Evolutionary conservation across 2,329 filamentous ascomycete genomes (phyloP), one percentile per base, ranked within the genome.

Genomic region (Eutypa lata): DNA sequence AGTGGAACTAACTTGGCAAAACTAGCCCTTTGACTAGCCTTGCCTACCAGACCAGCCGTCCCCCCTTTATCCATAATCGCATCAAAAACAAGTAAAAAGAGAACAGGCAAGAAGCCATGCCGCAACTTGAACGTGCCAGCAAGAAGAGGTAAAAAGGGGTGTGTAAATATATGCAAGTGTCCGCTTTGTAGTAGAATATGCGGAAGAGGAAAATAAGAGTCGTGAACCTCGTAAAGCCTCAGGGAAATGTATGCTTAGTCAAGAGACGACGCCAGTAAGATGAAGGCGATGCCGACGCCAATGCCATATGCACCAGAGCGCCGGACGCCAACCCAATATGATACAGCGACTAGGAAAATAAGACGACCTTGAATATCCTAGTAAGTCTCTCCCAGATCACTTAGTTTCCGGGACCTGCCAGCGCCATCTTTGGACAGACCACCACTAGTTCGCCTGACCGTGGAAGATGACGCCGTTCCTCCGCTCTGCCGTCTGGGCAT

Each of bases 371-470:
- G 22, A 26, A 35, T 49, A 47, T 44, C 55, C 70, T 65, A 82
- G 57, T 81, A 82, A 8, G 79, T 82, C 72, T 82, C 79, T 51
- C 79, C 79, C 54, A 81, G 65, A 55, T 82, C 79, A 54, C 72
- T 71, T 52, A 81, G 60, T 57, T 71, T 77, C 60, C 70, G 71
- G 45, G 68, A 62, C 40, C 68, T 69, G 49, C 62, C 58, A 19
- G 51, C 57, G 42, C 45, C 54, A 2, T 67, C 61, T 43, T 65
- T 64, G 53, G 65, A 49, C 44, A 50, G 51, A 37, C 68, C 58
- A 46, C 69, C 69, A 52, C 69, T 74, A 62, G 73, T 77, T 42
- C 71, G 73, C 58, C 76, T 73, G 54, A 72, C 71, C 51, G 64
- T 61, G 31, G 50, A 61, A 47, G 60, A 54, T 22, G 13, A 52